phyloP scores from a whole-genome alignment of 1,284 basidiomycete genomes.

The Cryptococcus deneoformans region DNA sequence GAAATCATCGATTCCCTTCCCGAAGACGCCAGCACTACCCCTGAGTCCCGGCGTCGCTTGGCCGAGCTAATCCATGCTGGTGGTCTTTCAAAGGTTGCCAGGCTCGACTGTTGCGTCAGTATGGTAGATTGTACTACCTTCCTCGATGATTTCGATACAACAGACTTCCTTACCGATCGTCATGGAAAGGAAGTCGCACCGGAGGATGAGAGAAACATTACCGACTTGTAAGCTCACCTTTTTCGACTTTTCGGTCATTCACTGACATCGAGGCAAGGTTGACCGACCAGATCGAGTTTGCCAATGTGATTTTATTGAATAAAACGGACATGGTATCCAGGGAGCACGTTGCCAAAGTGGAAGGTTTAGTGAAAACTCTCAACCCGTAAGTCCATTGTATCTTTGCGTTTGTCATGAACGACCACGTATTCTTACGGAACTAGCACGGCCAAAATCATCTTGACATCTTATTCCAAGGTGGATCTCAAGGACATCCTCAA shows the following conservation, averaged over 20 bases:
- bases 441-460: constrained; percentile 42
- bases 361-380: constrained; percentile 45
- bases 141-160: constrained; percentile 51
- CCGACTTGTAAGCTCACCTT: constrained; percentile 39
- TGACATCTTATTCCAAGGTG: constrained; percentile 41
- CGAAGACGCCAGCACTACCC: constrained; percentile 14
- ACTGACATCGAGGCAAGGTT: constrained; percentile 32
- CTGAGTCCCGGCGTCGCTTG: constrained; percentile 30
- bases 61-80: constrained; percentile 50
- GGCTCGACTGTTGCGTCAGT: constrained; percentile 42
- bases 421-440: neutral
- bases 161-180: constrained; percentile 53
- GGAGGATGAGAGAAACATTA: constrained; percentile 54
- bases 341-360: constrained; percentile 40
- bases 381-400: constrained; percentile 47
- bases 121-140: constrained; percentile 47
- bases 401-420: neutral
- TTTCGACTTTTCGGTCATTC: constrained; percentile 9
- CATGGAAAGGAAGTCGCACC: constrained; percentile 41
- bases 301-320: constrained; percentile 52
- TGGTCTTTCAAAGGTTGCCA: constrained; percentile 47
- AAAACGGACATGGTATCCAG: constrained; percentile 47
- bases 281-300: constrained; percentile 53
- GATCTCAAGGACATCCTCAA: constrained; percentile 48
- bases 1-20: constrained; percentile 36